Conservation (phyloP, 495 filamentous ascomycete genomes). For the Hyaloscypha finlandica region DNA sequence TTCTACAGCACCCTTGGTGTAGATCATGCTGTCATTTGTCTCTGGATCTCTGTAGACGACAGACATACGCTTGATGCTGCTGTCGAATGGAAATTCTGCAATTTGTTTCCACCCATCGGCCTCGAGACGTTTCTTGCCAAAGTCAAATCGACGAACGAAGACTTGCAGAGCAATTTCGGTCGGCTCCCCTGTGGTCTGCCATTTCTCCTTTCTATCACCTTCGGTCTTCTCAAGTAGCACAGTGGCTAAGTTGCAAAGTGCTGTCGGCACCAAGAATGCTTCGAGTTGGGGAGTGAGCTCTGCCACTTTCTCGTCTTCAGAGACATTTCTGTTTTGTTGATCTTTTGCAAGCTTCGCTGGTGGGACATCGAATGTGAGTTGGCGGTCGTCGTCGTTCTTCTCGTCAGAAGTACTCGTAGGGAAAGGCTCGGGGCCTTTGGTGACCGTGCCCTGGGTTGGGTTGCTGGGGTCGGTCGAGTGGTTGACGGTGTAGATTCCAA, state of each 20-base stretch:
- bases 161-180: constrained; percentile 85
- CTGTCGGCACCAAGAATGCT: constrained; percentile 66
- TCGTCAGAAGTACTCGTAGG: background rate
- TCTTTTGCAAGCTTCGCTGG: constrained; percentile 40
- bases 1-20: constrained; percentile 83
- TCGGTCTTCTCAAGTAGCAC: constrained; percentile 59
- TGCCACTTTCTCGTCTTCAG: constrained; percentile 31
- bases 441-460: constrained; percentile 58
- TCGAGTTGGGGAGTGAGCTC: constrained; percentile 49
- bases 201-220: constrained; percentile 40
- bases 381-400: constrained; percentile 48
- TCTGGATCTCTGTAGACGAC: constrained; percentile 59
- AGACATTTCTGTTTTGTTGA: constrained; percentile 30
- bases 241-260: constrained; percentile 76
- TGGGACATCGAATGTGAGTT: constrained; percentile 57
- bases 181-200: constrained; percentile 79
- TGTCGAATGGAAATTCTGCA: constrained; percentile 81
- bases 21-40: constrained; percentile 52
- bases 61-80: constrained; percentile 81
- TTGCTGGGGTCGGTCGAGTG: constrained; percentile 59
- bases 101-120: constrained; percentile 61
- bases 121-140: constrained; percentile 55
- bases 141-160: constrained; percentile 70
- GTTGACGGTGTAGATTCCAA: constrained; percentile 56
- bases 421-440: constrained; percentile 35